A percentile compares a stretch with the other conserved stretches of the same genome.
These are phyloP conservation scores for Phytophthora ramorum DNA, from an alignment of 352 stramenopile species.

Conservation along the genomic window DNA sequence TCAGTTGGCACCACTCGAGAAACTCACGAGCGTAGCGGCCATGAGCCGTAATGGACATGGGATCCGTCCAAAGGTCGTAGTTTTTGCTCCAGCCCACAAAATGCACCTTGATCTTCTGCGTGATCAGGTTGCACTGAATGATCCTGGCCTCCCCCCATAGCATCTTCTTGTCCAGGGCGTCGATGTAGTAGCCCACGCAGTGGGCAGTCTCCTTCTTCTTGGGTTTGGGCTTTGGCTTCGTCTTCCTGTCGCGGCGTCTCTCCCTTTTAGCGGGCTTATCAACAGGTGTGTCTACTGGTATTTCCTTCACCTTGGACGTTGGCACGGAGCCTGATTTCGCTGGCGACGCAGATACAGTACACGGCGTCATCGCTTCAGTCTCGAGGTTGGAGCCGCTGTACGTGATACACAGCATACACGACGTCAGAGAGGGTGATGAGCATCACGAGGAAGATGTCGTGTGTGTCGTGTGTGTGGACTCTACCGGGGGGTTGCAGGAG, in stretches of 20 bases:
- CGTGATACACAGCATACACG: conserved; percentile 4
- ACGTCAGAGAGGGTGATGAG: neutral
- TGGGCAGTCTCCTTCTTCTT: conserved; percentile 41
- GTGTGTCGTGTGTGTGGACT: neutral
- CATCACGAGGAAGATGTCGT: neutral
- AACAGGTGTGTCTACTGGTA: neutral
- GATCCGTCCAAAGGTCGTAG: conserved; percentile 81
- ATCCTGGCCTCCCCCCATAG: conserved; percentile 77
- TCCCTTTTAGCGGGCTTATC: conserved; percentile 16
- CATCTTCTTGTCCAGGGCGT: conserved; percentile 80
- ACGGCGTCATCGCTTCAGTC: conserved; percentile 27
- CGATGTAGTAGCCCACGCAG: conserved; percentile 71
- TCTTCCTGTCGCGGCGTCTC: conserved; percentile 32
- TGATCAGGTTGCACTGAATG: conserved; percentile 61
- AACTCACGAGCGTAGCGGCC: conserved; percentile 61
- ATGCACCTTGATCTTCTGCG: conserved; percentile 74
- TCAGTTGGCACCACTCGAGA: neutral
- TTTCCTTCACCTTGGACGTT: conserved; percentile 11
- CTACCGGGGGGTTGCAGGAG: conserved; percentile 24
- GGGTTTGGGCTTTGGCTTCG: conserved; percentile 36
- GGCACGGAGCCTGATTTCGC: conserved; percentile 13
- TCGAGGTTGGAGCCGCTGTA: conserved; percentile 25
- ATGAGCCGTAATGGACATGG: conserved; percentile 67
- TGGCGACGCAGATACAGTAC: conserved; percentile 9
- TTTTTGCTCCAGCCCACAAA: conserved; percentile 74